phyloP scores from a whole-genome alignment of 805 yeast genomes.

The Jamesozyma piceae region DNA sequence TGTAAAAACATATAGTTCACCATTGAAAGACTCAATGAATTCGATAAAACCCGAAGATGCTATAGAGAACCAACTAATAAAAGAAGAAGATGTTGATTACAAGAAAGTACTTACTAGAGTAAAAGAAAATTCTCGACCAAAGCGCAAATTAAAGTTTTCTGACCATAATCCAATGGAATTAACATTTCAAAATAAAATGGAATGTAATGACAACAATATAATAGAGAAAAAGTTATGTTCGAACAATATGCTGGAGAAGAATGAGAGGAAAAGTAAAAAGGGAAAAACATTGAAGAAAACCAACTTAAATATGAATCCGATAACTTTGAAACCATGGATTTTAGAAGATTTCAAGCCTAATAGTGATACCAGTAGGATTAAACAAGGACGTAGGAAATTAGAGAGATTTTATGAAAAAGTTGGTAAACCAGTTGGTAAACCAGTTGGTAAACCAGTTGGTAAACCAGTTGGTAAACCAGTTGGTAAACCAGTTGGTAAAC shows the following conservation, averaged over 20 bases:
- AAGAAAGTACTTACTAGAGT: background rate
- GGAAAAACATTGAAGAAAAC: background rate
- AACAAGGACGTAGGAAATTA: conserved; percentile 12
- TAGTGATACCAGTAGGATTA: conserved; percentile 7
- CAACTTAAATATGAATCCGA: conserved; percentile 21
- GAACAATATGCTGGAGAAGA: background rate
- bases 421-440: conserved; percentile 19
- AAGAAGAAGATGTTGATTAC: background rate
- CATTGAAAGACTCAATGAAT: background rate
- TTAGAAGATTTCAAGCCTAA: conserved; percentile 28
- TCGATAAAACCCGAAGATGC: background rate
- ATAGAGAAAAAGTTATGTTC: background rate
- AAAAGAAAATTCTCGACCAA: background rate
- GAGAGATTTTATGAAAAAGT: conserved; percentile 16
- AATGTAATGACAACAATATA: background rate
- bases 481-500: too few relatives aligned
- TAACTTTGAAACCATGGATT: conserved; percentile 26
- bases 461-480: too few relatives aligned
- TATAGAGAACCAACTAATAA: too few relatives aligned
- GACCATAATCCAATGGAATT: background rate
- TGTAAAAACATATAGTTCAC: background rate
- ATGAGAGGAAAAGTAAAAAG: too few relatives aligned
- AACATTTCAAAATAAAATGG: background rate
- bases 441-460: too few relatives aligned
- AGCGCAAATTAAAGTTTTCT: background rate